Base-by-base conservation (phyloP, 176 grass and related monocot species). In the Carex scoparia region DNA sequence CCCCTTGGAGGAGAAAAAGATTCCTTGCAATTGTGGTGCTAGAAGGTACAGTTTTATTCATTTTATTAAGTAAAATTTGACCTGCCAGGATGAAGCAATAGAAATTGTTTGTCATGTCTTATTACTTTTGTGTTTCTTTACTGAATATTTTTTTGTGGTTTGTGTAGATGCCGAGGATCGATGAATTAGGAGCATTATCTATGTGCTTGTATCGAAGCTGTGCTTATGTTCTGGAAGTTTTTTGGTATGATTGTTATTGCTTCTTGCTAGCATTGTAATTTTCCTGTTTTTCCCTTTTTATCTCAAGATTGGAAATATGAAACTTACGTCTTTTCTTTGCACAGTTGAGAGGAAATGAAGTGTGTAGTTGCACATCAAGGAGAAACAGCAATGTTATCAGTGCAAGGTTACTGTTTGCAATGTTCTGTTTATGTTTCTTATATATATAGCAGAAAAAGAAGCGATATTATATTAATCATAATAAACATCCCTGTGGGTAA, bases 1-100 rank as follows among this genome's bases (percentile, higher is more conserved):
- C 88, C 95, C 95, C 1, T 88, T 98, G 58, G 95, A 98, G 84
- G 95, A 98, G 81, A 82, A 93, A 48, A 98, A 98, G 88, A 98
- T 98, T 71, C 95, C 93, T 0, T 98, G 95, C 68, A 91, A 98
- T 80, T 98, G 95, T 79, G 95, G 95, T 88, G 89, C 95, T 81
- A 86, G 61, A 87, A 94, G 95, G 95, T 98, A 91, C 84, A 65
- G 44, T 84, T 56, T n/a, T 46, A 49, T 61, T 59, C 19, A 18
- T 62, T 15, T 48, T 37, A 49, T 40, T 49, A 51, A 38, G n/a
- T 81, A 66, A 81, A 68, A 32, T 63, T 79, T 81, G 31, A 3
- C 0, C 23, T 65, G 14, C 14, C 73, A 84, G 49, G 12, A 65
- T 31, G 55, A 55, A 80, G 66, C 6, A 16, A 79, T 89, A 83